Base-by-base conservation (phyloP, 345 rosid species). In the Draba incana region DNA sequence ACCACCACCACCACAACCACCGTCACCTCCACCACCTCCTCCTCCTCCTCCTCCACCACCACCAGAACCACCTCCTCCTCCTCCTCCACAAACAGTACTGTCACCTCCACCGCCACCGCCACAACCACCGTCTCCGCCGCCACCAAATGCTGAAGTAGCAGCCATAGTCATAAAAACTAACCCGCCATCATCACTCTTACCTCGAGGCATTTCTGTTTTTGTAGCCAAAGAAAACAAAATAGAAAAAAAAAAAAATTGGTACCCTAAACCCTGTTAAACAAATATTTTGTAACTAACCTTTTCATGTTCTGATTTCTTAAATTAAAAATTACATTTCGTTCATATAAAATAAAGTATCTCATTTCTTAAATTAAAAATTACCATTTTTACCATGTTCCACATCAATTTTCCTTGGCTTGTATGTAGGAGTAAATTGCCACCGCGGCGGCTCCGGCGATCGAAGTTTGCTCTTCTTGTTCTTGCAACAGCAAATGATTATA, bases 131-230 rank as follows among this genome's bases (percentile, higher is more conserved):
- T 11, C n/a, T 2, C 8, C 45, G 3, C 37, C 56, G 9, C 5
- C 31, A 41, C 10, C 15, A 59, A 43, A 39, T 23, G 12, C 10
- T 14, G 10, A n/a, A 42, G 66, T 33, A 44, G 53, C 3, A n/a
- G 43, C 42, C 8, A n/a, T 27, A 14, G 31, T 31, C 23, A 44
- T 28, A 20, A 59, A 9, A 28, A 1, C 41, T 4, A 30, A 28
- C 3, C 42, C 66, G 8, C 68, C 44, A 31, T 47, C 55, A 35
- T 15, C 44, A 16, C 12, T 63, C 25, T 3, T 62, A 45, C 42
- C 41, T 33, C 37, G 8, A 33, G 7, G 37, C 37, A 1, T 5
- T 6, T 33, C 37, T 33, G 37, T 5, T 33, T 33, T 33, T 33
- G 7, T 28, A 35, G 39, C 39, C 39, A 35, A 35, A 35, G 8